phyloP scores from a whole-genome alignment of 495 filamentous ascomycete species.

The Penicillium manginii region DNA sequence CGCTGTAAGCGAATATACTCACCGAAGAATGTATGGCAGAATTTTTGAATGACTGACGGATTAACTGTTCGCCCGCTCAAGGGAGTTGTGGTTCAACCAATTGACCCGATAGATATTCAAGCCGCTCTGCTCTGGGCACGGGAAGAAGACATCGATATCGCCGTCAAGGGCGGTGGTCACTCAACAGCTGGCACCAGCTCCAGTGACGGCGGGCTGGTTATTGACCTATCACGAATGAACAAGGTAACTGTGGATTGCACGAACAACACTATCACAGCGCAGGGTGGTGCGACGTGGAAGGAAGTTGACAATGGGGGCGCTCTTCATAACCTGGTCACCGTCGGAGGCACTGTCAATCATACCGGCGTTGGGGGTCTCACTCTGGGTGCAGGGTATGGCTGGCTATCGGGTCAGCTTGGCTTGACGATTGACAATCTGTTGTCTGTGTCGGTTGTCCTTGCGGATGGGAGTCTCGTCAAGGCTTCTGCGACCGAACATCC shows the following conservation, averaged over 20 bases:
- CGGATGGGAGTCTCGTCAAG: slow-evolving; percentile 47
- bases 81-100: slow-evolving; percentile 47
- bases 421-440: slow-evolving; percentile 58
- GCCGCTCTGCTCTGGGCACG: slow-evolving; percentile 47
- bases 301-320: slow-evolving; percentile 58
- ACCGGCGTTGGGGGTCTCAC: slow-evolving; percentile 63
- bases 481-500: slow-evolving; percentile 41
- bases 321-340: slow-evolving; percentile 54
- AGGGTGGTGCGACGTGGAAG: slow-evolving; percentile 59
- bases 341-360: slow-evolving; percentile 64
- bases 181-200: slow-evolving; percentile 53
- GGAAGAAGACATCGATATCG: slow-evolving; percentile 48
- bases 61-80: slow-evolving; percentile 4
- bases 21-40: neutral
- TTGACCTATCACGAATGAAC: slow-evolving; percentile 58
- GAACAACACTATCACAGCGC: slow-evolving; percentile 48
- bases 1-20: slow-evolving; percentile 25
- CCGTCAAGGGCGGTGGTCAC: slow-evolving; percentile 58
- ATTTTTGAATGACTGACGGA: too few relatives aligned
- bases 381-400: slow-evolving; percentile 61
- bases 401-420: slow-evolving; percentile 52
- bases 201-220: slow-evolving; percentile 52
- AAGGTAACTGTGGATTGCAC: slow-evolving; percentile 48
- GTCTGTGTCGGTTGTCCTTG: slow-evolving; percentile 51
- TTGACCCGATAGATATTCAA: slow-evolving; percentile 39